Evolutionary conservation across 352 stramenopile genomes (phyloP), one percentile per base, ranked within the genome.

Genomic region (Plasmopara viticola): DNA sequence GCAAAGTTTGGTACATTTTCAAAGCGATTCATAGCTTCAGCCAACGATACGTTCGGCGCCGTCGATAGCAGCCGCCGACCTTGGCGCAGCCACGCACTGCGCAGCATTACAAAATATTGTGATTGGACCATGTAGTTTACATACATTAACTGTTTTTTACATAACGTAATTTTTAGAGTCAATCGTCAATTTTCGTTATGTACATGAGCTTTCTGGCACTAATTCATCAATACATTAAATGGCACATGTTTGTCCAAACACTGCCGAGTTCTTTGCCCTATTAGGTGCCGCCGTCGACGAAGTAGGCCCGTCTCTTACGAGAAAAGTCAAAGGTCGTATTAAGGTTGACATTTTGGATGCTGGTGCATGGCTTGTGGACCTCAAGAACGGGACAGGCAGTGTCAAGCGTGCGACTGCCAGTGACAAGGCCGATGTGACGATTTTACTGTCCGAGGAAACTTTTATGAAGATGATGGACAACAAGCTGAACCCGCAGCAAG

Each of bases 401-500:
- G 80, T 91, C 53, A 65, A 67, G 38, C 42, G 49, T 17, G 63
- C 69, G 20, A 73, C 63, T 12, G 56, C 62, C 34, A 62, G 51
- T 41, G 78, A 86, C 50, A 87, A 87, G 63, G 68, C 75, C n/a
- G 76, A 91, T 44, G 61, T 91, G 40, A 86, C 74, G 53, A 87
- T 91, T 62, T 78, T 72, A 50, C 64, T 92, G 55, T 75, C 74
- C 25, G 78, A 90, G 56, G 63, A 77, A 17, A 87, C 84, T 53
- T 90, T 92, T 58, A 51, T 90, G 41, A 67, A 74, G 51, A 75
- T 92, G 49, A 90, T 90, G 50, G 73, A 78, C 51, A 86, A 87
- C 63, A 94, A 97, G 59, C 67, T 97, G 29, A 96, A 95, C 61
- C 87, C 91, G 44, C 91, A 97, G 66, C 78, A 88, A 53, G 62